These are phyloP conservation scores for Leccinum obscurum DNA, from an alignment of 768 basidiomycete species.

Conservation along the genomic window DNA sequence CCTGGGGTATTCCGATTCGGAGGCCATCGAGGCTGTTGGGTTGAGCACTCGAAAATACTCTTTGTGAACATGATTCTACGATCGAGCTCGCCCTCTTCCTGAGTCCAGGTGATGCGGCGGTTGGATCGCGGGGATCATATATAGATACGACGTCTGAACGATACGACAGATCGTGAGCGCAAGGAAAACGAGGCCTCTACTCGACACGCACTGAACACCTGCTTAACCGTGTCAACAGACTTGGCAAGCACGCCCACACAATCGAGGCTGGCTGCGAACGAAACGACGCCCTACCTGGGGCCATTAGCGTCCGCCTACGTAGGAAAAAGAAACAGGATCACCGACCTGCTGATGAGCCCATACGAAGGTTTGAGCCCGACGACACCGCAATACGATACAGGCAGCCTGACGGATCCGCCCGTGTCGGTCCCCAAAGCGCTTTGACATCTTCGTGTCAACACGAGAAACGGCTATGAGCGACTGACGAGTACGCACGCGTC, in stretches of 20 bases:
- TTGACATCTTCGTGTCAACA: slow-evolving; percentile 7
- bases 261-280: slow-evolving; percentile 94
- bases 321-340: slow-evolving; percentile 6
- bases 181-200: neutral
- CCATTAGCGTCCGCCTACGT: slow-evolving; percentile 4
- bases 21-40: slow-evolving; percentile 47
- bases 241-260: slow-evolving; percentile 83
- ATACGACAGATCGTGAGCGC: slow-evolving; percentile 1
- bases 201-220: slow-evolving; percentile 59
- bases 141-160: slow-evolving; percentile 35
- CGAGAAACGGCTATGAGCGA: neutral
- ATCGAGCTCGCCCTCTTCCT: slow-evolving; percentile 37
- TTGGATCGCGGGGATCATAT: slow-evolving; percentile 74
- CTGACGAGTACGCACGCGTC: slow-evolving; percentile 58
- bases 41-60: neutral
- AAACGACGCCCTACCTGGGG: slow-evolving; percentile 82
- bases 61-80: slow-evolving; percentile 17
- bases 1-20: slow-evolving; percentile 75
- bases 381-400: slow-evolving; percentile 92
- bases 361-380: slow-evolving; percentile 95
- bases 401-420: slow-evolving; percentile 90
- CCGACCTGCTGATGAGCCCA: slow-evolving; percentile 82
- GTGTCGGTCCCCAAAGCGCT: slow-evolving; percentile 95
- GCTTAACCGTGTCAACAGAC: slow-evolving; percentile 46
- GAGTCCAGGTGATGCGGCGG: slow-evolving; percentile 50